Conservation (phyloP, 768 basidiomycete species). For the Suillus lakei region DNA sequence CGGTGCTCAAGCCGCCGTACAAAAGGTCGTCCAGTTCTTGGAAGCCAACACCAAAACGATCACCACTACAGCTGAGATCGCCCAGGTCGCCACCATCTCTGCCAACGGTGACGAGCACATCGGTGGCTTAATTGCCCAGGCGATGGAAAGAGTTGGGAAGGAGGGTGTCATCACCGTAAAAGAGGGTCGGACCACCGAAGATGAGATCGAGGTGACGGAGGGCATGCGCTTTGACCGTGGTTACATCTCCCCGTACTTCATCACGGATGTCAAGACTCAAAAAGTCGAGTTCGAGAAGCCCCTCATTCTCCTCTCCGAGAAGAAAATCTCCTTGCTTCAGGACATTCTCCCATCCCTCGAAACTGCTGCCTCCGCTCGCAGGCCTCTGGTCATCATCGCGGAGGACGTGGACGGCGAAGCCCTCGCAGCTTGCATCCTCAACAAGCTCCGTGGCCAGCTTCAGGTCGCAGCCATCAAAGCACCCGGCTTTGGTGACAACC, state of each 20-base stretch:
- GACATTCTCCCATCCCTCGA: constrained; percentile 95
- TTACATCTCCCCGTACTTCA: constrained; percentile 97
- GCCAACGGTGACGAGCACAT: constrained; percentile 84
- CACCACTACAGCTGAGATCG: constrained; percentile 97
- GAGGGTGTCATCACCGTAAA: constrained; percentile 99
- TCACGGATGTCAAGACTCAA: constrained; percentile 97
- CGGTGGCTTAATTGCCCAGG: constrained; percentile 94
- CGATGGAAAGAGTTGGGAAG: constrained; percentile 99
- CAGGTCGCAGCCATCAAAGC: constrained; percentile 95
- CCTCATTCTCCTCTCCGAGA: constrained; percentile 89
- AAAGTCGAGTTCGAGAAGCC: constrained; percentile 98
- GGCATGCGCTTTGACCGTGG: constrained; percentile 99
- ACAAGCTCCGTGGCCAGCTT: constrained; percentile 98
- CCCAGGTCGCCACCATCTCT: constrained; percentile 97
- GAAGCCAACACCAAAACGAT: constrained; percentile 88
- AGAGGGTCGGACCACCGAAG: constrained; percentile 97
- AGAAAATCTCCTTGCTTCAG: constrained; percentile 95
- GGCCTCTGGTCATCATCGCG: constrained; percentile 94
- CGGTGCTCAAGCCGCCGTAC: constrained; percentile 96
- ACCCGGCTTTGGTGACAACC: constrained; percentile 98
- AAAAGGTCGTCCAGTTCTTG: constrained; percentile 92
- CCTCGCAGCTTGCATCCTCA: constrained; percentile 95
- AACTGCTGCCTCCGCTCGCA: constrained; percentile 76
- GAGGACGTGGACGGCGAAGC: constrained; percentile 99
- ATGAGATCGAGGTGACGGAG: constrained; percentile 99